Conservation (phyloP, 345 rosid genomes). For the Hevea brasiliensis region DNA sequence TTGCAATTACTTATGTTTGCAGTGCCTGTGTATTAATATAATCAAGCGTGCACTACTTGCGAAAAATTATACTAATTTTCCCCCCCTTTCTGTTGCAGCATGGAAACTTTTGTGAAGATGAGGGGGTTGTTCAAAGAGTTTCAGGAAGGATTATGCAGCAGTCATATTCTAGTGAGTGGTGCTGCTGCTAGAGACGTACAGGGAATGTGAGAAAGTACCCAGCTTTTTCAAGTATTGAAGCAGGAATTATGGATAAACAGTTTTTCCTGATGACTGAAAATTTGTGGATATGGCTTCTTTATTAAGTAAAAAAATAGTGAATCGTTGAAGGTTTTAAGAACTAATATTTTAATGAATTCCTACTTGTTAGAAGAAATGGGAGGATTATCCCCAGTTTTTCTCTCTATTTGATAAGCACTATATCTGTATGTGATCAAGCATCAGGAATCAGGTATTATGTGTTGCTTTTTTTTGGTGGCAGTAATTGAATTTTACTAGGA, state of each 20-base stretch:
- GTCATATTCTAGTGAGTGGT: conserved; percentile 4
- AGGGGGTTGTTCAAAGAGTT: conserved; percentile 1
- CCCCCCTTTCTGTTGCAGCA: conserved; percentile 4
- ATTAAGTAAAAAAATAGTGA: conserved; percentile 11
- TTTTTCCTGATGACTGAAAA: conserved; percentile 25
- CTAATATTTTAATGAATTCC: conserved; percentile 12
- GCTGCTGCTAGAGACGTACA: conserved; percentile 5
- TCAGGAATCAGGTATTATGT: not conserved
- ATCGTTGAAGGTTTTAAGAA: conserved; percentile 25
- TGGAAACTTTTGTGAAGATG: conserved; percentile 37
- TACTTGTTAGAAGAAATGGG: conserved; percentile 4
- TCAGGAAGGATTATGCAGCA: conserved; percentile 13
- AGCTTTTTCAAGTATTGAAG: conserved; percentile 17
- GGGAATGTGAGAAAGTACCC: conserved; percentile 15
- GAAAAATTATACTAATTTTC: no score
- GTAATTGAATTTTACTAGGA: not conserved
- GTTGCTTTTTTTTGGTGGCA: not conserved
- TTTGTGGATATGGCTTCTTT: conserved; percentile 37
- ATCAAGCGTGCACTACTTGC: no score
- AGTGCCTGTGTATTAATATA: no score
- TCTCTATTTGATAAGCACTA: not conserved
- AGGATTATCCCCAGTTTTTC: conserved; percentile 15
- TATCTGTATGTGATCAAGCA: not conserved
- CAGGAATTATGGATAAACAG: conserved; percentile 33
- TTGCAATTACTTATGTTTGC: no score